Evolutionary conservation across 139 green algal species (phyloP).

Genomic region (Pseudopediastrum boryanum): DNA sequence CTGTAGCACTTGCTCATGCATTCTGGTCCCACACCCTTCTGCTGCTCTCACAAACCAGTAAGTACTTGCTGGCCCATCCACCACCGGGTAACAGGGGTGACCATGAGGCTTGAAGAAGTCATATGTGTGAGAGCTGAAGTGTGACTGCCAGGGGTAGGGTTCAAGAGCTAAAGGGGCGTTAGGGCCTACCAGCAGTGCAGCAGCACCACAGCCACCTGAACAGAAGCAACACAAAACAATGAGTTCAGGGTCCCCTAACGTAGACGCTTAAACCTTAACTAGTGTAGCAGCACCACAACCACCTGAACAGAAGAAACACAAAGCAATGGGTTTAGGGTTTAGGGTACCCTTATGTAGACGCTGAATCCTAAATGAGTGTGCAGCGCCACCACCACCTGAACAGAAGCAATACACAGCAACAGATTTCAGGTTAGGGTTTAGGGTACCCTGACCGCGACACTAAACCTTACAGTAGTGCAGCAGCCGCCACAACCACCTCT

Average conservation of each 20-base stretch:
- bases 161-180: constrained; percentile 81
- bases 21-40: constrained; percentile 13
- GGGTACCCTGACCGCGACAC: too few relatives aligned
- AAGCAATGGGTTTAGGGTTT: too few relatives aligned
- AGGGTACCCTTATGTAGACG: too few relatives aligned
- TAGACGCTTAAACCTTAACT: too few relatives aligned
- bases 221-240: too few relatives aligned
- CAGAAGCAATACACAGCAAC: too few relatives aligned
- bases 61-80: constrained; percentile 46
- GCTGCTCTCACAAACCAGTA: constrained; percentile 40
- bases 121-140: constrained; percentile 66
- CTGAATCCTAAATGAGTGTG: too few relatives aligned
- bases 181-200: constrained; percentile 87
- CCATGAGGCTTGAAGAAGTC: constrained; percentile 88
- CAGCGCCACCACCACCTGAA: constrained; percentile 79
- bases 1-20: constrained; percentile 1
- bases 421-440: too few relatives aligned
- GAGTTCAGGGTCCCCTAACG: too few relatives aligned
- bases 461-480: too few relatives aligned
- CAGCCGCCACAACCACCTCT: too few relatives aligned
- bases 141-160: constrained; percentile 52
- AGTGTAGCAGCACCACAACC: constrained; percentile 84
- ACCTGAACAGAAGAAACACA: constrained; percentile 57
- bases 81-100: constrained; percentile 63
- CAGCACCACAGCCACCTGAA: constrained; percentile 79